A percentile compares a stretch with the other conserved stretches of the same genome.
phyloP scores from a whole-genome alignment of 2,329 filamentous ascomycete genomes.

The Monosporascus sp. region DNA sequence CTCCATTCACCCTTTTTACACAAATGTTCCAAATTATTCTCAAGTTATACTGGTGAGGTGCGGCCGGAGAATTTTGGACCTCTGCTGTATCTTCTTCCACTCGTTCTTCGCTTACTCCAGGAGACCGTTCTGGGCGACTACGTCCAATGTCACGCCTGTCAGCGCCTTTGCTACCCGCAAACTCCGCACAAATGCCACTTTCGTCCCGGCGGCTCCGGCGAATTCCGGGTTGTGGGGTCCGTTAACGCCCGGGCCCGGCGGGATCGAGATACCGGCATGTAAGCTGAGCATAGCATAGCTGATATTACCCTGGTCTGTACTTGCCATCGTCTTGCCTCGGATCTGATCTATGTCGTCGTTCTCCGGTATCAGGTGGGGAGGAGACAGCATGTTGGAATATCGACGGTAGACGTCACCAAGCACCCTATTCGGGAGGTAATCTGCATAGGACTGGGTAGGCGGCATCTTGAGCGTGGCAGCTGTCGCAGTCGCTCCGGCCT shows the following conservation, averaged over 20 bases:
- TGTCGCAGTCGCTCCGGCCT: slow-evolving; percentile 42
- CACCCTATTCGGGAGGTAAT: slow-evolving; percentile 49
- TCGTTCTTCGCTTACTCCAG: slow-evolving; percentile 36
- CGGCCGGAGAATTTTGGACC: not conserved
- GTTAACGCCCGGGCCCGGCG: slow-evolving; percentile 35
- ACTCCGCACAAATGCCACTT: slow-evolving; percentile 39
- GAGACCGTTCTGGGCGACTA: slow-evolving; percentile 37
- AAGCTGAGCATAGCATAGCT: slow-evolving; percentile 54
- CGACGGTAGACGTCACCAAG: slow-evolving; percentile 40
- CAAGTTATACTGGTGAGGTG: too few relatives aligned
- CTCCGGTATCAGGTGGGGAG: slow-evolving; percentile 26
- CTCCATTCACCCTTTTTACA: too few relatives aligned
- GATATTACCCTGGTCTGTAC: slow-evolving; percentile 56
- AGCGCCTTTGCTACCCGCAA: slow-evolving; percentile 43
- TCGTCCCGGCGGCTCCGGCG: slow-evolving; percentile 43
- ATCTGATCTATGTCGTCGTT: slow-evolving; percentile 37
- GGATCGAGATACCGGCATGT: slow-evolving; percentile 46
- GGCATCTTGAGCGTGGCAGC: slow-evolving; percentile 44
- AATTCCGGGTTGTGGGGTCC: slow-evolving; percentile 51
- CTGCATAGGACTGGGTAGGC: slow-evolving; percentile 39
- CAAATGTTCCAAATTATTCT: too few relatives aligned
- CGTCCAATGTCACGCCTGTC: slow-evolving; percentile 42
- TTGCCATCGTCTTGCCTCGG: slow-evolving; percentile 42
- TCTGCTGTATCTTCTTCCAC: slow-evolving; percentile 27
- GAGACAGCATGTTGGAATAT: slow-evolving; percentile 38